Conservation (phyloP, 2,329 filamentous ascomycete species). For the Xylaria sp. region DNA sequence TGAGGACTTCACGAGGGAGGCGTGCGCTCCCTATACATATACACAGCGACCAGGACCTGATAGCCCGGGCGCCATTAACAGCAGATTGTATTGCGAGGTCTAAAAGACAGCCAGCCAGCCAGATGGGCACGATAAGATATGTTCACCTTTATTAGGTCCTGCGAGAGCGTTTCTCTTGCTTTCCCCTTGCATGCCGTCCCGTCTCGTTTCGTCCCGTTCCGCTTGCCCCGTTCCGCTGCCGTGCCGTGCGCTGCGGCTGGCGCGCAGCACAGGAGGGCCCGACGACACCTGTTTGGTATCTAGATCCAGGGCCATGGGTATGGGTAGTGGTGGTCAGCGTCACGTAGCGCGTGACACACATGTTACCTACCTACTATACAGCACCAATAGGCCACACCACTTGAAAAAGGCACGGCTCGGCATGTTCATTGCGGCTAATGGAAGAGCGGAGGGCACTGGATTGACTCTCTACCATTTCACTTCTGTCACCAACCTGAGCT, state of each 20-base stretch:
- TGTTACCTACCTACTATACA: slow-evolving; percentile 12
- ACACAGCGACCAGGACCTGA: slow-evolving; percentile 5
- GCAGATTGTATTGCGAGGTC: slow-evolving; percentile 6
- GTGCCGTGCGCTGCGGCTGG: slow-evolving; percentile 19
- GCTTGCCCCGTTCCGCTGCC: slow-evolving; percentile 13
- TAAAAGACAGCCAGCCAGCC: slow-evolving; percentile 6
- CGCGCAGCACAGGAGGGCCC: neutral
- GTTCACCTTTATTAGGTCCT: slow-evolving; percentile 8
- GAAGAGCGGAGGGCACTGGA: neutral
- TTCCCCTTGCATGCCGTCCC: slow-evolving; percentile 20
- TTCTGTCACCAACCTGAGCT: slow-evolving; percentile 11
- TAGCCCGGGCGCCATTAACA: slow-evolving; percentile 10
- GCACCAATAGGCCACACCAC: slow-evolving; percentile 4
- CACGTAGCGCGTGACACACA: slow-evolving; percentile 11
- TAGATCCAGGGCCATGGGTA: slow-evolving; percentile 1
- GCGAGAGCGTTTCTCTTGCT: slow-evolving; percentile 1
- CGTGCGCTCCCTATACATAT: slow-evolving; percentile 8
- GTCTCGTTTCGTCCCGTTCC: slow-evolving; percentile 26
- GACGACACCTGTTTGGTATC: neutral
- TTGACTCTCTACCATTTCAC: slow-evolving; percentile 15
- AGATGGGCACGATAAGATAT: neutral
- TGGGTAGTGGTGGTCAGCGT: slow-evolving; percentile 31
- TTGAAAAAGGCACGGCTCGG: slow-evolving; percentile 18
- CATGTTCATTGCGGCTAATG: slow-evolving; percentile 14
- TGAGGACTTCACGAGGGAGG: neutral